Percentiles rank a stretch among this genome's conserved stretches.
Conservation (phyloP, 2,329 filamentous ascomycete species). For the Ophiostoma tasmaniense region DNA sequence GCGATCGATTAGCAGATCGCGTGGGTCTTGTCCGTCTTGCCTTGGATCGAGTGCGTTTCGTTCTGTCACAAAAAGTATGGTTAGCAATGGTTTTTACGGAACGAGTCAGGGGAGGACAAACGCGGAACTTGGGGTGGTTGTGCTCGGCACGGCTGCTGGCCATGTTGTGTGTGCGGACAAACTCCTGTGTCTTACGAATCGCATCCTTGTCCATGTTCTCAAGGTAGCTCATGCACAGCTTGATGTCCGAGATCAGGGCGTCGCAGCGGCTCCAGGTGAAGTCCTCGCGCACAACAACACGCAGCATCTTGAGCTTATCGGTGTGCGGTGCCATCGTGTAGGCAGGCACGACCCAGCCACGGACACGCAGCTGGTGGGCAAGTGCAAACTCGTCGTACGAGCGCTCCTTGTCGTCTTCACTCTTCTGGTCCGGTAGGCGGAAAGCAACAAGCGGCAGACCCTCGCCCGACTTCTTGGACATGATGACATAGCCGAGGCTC, state of each 20-base stretch:
- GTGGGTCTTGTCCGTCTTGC: slow-evolving; percentile 85
- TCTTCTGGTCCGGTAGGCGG: slow-evolving; percentile 47
- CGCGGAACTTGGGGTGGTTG: slow-evolving; percentile 42
- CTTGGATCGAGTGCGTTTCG: slow-evolving; percentile 81
- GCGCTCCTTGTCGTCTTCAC: slow-evolving; percentile 32
- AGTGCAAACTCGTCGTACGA: slow-evolving; percentile 67
- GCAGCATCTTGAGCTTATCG: slow-evolving; percentile 76
- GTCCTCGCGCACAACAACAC: slow-evolving; percentile 87
- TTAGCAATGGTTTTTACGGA: slow-evolving; percentile 8
- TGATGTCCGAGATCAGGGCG: slow-evolving; percentile 67
- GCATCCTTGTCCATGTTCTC: slow-evolving; percentile 64
- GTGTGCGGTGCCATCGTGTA: slow-evolving; percentile 96
- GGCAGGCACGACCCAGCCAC: slow-evolving; percentile 88
- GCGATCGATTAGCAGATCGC: slow-evolving; percentile 57
- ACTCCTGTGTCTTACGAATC: slow-evolving; percentile 61
- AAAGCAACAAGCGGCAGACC: slow-evolving; percentile 89
- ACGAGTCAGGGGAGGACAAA: slow-evolving; percentile 27
- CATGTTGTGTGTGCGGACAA: slow-evolving; percentile 49
- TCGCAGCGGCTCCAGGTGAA: slow-evolving; percentile 80
- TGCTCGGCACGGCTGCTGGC: slow-evolving; percentile 45
- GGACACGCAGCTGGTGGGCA: slow-evolving; percentile 75
- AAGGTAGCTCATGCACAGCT: slow-evolving; percentile 63
- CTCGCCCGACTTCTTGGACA: slow-evolving; percentile 68
- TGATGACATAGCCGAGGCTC: slow-evolving; percentile 73
- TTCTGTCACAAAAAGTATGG: slow-evolving; percentile 34